These are phyloP conservation scores for Beauveria sp. DNA, from an alignment of 2,329 filamentous ascomycete genomes.

Conservation along the genomic window DNA sequence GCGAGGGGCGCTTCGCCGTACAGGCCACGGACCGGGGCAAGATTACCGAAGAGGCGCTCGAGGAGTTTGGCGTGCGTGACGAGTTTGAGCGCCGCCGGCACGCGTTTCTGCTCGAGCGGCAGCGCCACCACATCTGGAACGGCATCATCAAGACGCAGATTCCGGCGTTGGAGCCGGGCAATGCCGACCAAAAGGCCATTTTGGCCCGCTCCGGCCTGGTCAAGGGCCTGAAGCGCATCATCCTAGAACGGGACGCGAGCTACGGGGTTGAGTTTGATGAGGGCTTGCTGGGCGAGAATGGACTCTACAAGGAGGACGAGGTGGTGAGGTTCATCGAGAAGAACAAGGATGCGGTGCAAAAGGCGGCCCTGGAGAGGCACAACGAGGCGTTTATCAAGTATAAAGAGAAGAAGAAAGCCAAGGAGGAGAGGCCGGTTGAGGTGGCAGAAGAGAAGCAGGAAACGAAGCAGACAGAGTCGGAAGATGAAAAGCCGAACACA, in stretches of 20 bases:
- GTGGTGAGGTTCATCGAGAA: constrained; percentile 34
- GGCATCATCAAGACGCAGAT: constrained; percentile 34
- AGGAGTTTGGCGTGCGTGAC: constrained; percentile 35
- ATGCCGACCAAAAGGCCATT: constrained; percentile 17
- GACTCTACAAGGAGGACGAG: constrained; percentile 35
- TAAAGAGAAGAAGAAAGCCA: neutral
- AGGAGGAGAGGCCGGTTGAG: neutral
- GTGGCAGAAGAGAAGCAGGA: neutral
- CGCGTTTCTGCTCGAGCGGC: constrained; percentile 33
- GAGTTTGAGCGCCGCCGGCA: constrained; percentile 37
- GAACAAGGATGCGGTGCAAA: constrained; percentile 31
- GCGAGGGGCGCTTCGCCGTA: constrained; percentile 26
- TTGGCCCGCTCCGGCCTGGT: constrained; percentile 27
- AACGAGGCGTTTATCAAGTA: constrained; percentile 11
- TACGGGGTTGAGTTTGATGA: constrained; percentile 27
- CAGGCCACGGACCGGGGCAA: constrained; percentile 29
- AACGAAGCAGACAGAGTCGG: neutral
- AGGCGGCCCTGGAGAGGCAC: constrained; percentile 24
- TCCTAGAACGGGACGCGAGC: constrained; percentile 35
- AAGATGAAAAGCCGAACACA: no score
- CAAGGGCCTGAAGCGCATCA: constrained; percentile 40
- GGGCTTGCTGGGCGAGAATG: constrained; percentile 26
- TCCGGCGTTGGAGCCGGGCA: constrained; percentile 19
- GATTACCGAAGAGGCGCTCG: constrained; percentile 46
- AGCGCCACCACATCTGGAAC: constrained; percentile 36